Percentiles rank a stretch among this genome's conserved stretches.
These are phyloP conservation scores for Fragaria ananassa DNA, from an alignment of 306 rosid species.

Conservation along the genomic window DNA sequence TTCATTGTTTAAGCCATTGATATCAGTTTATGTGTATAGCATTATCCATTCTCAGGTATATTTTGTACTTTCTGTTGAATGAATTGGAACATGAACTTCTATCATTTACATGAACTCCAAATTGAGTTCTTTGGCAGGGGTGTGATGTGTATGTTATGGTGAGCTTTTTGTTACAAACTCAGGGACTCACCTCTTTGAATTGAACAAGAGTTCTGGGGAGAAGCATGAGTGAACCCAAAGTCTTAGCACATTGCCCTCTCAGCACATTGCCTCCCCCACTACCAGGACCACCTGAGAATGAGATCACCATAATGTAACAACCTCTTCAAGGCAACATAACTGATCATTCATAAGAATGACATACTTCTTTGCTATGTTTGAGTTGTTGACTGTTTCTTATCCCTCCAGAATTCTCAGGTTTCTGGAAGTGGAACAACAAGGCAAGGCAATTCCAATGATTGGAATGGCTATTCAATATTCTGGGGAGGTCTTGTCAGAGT, in stretches of 20 bases:
- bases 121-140: slow-evolving; percentile 49
- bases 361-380: not conserved
- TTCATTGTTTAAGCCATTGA: not conserved
- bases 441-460: slow-evolving; percentile 32
- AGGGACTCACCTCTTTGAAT: no score
- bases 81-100: not conserved
- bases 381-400: slow-evolving; percentile 22
- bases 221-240: slow-evolving; percentile 41
- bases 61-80: not conserved
- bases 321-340: no score
- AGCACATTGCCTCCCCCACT: no score
- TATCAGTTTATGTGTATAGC: not conserved
- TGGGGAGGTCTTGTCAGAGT: slow-evolving; percentile 98
- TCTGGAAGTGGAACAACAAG: slow-evolving; percentile 31
- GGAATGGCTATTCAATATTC: slow-evolving; percentile 68
- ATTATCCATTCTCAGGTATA: no score
- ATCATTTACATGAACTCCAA: not conserved
- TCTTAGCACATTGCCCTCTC: no score
- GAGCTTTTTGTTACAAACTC: slow-evolving; percentile 21
- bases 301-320: slow-evolving; percentile 37
- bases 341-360: no score
- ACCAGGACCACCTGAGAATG: not conserved
- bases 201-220: no score
- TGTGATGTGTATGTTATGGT: slow-evolving; percentile 93
- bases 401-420: slow-evolving; percentile 41